Conservation (phyloP, 2,329 filamentous ascomycete genomes). For the Chaetothyriales sp. region DNA sequence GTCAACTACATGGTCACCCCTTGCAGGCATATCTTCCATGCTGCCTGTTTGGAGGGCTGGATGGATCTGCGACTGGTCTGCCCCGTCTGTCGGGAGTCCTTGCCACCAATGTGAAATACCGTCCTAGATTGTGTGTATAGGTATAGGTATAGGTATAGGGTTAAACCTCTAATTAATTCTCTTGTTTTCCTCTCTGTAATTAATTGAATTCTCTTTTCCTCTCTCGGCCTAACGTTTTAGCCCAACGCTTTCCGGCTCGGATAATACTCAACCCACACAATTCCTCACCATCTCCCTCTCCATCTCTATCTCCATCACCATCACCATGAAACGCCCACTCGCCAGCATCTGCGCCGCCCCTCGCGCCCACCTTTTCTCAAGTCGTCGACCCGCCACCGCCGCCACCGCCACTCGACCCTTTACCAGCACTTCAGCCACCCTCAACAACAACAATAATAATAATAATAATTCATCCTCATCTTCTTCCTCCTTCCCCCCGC, state of each 20-base stretch:
- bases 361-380: constrained; percentile 7
- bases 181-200: no score
- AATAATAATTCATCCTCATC: background rate
- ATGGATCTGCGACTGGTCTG: constrained; percentile 87
- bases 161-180: no score
- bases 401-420: constrained; percentile 7
- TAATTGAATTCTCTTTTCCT: no score
- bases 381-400: background rate
- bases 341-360: constrained; percentile 4
- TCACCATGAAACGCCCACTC: background rate
- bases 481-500: background rate
- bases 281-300: no score
- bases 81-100: constrained; percentile 79
- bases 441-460: background rate
- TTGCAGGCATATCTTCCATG: constrained; percentile 92
- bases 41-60: constrained; percentile 82
- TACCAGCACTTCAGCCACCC: constrained; percentile 4
- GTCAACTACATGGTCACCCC: constrained; percentile 94
- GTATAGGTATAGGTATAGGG: no score
- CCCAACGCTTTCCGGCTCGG: no score
- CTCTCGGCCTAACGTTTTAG: no score
- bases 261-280: no score
- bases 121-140: no score
- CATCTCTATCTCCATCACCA: no score
- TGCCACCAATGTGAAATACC: constrained; percentile 63